Conservation (phyloP, 768 basidiomycete genomes). For the Filobasidium floriforme region DNA sequence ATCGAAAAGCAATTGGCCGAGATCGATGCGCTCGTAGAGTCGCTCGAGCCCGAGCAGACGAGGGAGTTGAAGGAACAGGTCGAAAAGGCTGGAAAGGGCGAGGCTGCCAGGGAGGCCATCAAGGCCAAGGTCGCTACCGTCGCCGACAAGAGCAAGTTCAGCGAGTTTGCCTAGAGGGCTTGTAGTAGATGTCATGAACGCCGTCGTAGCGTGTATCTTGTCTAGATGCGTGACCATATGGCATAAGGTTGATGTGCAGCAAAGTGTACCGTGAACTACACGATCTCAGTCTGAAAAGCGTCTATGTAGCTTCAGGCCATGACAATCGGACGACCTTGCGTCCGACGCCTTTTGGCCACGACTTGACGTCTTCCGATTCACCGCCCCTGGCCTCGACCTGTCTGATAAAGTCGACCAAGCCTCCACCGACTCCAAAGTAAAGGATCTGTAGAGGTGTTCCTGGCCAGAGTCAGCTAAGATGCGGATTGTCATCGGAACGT, state of each 20-base stretch:
- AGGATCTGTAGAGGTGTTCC: constrained; percentile 47
- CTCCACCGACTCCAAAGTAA: constrained; percentile 93
- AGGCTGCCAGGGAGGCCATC: constrained; percentile 40
- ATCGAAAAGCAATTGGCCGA: constrained; percentile 48
- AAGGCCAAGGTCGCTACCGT: constrained; percentile 33
- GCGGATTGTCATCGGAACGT: neutral
- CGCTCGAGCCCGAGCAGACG: constrained; percentile 47
- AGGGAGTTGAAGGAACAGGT: constrained; percentile 45
- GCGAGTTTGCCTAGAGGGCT: constrained; percentile 42
- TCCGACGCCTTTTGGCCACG: constrained; percentile 58
- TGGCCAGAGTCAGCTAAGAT: neutral
- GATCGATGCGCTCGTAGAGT: constrained; percentile 45
- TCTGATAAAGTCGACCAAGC: constrained; percentile 64
- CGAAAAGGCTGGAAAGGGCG: constrained; percentile 44
- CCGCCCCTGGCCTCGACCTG: constrained; percentile 52
- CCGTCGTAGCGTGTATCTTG: no score
- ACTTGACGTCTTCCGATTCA: constrained; percentile 56
- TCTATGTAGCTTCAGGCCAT: constrained; percentile 47
- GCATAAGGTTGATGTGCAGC: neutral
- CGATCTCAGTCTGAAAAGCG: no score
- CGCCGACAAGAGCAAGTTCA: constrained; percentile 43
- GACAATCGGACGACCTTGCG: constrained; percentile 60
- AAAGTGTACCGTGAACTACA: no score
- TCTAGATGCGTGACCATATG: no score
- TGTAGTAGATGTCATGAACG: neutral